A percentile compares a stretch with the other conserved stretches of the same genome.
These are phyloP conservation scores for Erythrobasidium hasegawianum DNA, from an alignment of 1,284 basidiomycete species.

Conservation along the genomic window DNA sequence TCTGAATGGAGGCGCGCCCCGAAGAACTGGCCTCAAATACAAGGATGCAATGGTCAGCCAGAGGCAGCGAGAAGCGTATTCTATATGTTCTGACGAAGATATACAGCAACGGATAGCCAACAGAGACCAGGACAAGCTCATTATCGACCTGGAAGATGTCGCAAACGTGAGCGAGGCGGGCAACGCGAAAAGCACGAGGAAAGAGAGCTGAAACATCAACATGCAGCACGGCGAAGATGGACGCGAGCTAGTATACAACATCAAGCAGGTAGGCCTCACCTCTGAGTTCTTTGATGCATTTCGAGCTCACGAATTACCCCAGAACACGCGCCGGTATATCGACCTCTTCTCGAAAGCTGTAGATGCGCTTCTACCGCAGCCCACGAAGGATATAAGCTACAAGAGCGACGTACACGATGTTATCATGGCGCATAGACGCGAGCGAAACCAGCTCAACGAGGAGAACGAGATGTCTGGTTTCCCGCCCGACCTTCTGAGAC, in stretches of 20 bases:
- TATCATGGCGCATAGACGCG: constrained; percentile 84
- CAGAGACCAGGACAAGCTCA: constrained; percentile 78
- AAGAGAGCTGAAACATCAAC: not conserved
- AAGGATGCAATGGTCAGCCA: constrained; percentile 75
- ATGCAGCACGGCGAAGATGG: constrained; percentile 13
- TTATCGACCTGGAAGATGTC: constrained; percentile 77
- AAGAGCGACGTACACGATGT: constrained; percentile 81
- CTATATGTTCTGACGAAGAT: not conserved
- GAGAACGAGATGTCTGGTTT: constrained; percentile 61
- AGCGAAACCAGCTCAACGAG: constrained; percentile 75
- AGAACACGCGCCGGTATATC: constrained; percentile 86
- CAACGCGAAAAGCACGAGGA: no score
- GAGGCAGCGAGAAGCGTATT: not conserved
- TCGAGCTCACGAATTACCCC: constrained; percentile 46
- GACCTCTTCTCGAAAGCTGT: constrained; percentile 85
- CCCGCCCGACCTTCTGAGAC: constrained; percentile 80
- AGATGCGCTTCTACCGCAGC: constrained; percentile 78
- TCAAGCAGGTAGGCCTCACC: constrained; percentile 21
- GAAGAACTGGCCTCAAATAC: constrained; percentile 62
- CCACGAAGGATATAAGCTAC: constrained; percentile 81
- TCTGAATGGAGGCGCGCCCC: constrained; percentile 56
- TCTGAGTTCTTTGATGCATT: not conserved
- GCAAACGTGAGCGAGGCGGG: constrained; percentile 54
- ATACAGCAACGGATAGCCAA: constrained; percentile 83
- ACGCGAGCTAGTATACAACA: constrained; percentile 27